Evolutionary conservation across 371 early-diverging fungal species (phyloP).

Genomic region (Rhizopus delemar): DNA sequence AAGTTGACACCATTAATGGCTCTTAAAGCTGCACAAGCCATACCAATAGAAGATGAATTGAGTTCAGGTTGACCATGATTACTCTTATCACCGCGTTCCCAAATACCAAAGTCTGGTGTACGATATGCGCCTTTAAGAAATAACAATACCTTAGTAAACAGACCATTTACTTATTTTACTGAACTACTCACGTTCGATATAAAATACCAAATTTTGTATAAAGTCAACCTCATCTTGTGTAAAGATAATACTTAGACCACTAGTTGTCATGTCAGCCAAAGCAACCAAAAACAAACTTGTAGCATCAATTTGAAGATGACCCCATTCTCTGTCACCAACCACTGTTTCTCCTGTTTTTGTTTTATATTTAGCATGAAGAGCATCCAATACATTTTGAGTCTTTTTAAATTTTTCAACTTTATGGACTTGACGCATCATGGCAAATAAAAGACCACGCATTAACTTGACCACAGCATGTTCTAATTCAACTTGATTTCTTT

Average conservation of each 20-base stretch:
- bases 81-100: conserved; percentile 91
- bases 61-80: conserved; percentile 89
- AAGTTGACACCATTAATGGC: conserved; percentile 88
- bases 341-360: conserved; percentile 86
- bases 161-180: not conserved
- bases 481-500: conserved; percentile 64
- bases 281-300: conserved; percentile 80
- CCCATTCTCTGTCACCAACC: conserved; percentile 87
- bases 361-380: conserved; percentile 89
- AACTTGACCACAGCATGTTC: conserved; percentile 85
- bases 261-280: conserved; percentile 86
- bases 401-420: conserved; percentile 86
- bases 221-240: conserved; percentile 90
- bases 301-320: conserved; percentile 82
- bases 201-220: conserved; percentile 88
- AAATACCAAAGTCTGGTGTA: conserved; percentile 89
- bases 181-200: conserved; percentile 70
- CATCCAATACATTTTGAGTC: conserved; percentile 68
- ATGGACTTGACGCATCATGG: conserved; percentile 86
- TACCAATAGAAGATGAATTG: conserved; percentile 88
- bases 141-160: not conserved
- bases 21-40: conserved; percentile 86
- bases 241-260: conserved; percentile 76
- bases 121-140: conserved; percentile 53
- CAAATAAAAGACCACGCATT: conserved; percentile 73